These are phyloP conservation scores for Tetrahymena malaccensis DNA, from an alignment of 73 alveolate genomes.

Conservation along the genomic window DNA sequence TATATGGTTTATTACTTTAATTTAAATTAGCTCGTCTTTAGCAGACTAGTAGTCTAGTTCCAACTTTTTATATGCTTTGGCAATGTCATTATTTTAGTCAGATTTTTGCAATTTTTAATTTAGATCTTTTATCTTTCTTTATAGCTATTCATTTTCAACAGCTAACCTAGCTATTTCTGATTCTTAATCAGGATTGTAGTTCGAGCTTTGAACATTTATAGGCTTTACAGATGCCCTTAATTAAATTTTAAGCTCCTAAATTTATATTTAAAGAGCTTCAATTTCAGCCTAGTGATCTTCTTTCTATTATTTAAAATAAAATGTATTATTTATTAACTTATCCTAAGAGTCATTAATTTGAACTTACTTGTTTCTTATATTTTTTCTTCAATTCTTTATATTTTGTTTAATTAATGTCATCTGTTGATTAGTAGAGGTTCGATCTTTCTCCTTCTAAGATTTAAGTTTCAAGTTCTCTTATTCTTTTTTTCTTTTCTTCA, in stretches of 20 bases:
- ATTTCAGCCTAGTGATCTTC: neutral
- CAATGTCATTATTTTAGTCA: neutral
- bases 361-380: neutral
- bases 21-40: neutral
- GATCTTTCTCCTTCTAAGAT: neutral
- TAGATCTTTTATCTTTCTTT: neutral
- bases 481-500: neutral
- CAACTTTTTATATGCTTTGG: neutral
- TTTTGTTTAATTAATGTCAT: neutral
- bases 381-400: neutral
- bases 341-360: neutral
- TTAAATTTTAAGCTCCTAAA: neutral
- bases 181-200: neutral
- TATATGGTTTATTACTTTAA: neutral
- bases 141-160: neutral
- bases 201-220: neutral
- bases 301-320: neutral
- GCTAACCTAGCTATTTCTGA: neutral
- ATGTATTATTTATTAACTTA: neutral
- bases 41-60: neutral
- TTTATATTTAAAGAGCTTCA: neutral
- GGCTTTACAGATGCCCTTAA: neutral
- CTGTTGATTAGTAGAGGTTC: neutral
- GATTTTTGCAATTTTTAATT: neutral
- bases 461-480: neutral